These are phyloP conservation scores for Polyporus arcularius DNA, from an alignment of 768 basidiomycete species.

Conservation along the genomic window DNA sequence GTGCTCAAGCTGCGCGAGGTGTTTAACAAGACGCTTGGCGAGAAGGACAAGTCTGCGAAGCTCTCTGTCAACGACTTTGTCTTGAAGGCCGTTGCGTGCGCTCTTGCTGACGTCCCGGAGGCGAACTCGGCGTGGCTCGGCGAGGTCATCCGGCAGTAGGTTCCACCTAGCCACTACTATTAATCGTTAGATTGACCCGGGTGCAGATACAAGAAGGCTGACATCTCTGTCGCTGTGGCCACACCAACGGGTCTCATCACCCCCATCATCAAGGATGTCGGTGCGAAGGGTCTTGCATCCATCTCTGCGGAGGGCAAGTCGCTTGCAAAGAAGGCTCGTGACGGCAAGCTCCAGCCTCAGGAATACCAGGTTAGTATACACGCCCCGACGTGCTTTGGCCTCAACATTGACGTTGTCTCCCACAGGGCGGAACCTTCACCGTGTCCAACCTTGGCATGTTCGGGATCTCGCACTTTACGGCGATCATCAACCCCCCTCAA, in stretches of 20 bases:
- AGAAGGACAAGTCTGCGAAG: conserved; percentile 89
- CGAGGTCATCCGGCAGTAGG: conserved; percentile 92
- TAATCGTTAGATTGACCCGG: conserved; percentile 1
- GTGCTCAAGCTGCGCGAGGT: conserved; percentile 91
- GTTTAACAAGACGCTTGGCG: conserved; percentile 87
- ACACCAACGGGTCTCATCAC: conserved; percentile 96
- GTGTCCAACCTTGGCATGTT: conserved; percentile 99
- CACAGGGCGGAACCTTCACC: conserved; percentile 94
- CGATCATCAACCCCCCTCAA: conserved; percentile 99
- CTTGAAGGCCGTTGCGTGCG: conserved; percentile 91
- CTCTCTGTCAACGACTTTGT: conserved; percentile 98
- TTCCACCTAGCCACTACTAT: conserved; percentile 6
- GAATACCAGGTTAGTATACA: conserved; percentile 82
- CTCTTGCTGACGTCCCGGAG: conserved; percentile 93
- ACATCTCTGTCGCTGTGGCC: conserved; percentile 96
- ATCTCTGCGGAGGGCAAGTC: conserved; percentile 93
- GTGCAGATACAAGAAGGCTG: conserved; percentile 88
- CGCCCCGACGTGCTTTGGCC: not conserved
- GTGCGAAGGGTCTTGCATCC: conserved; percentile 86
- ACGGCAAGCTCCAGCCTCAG: conserved; percentile 90
- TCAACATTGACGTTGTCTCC: not conserved
- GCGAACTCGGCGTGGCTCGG: conserved; percentile 98
- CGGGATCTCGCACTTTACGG: conserved; percentile 93
- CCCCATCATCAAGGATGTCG: conserved; percentile 93
- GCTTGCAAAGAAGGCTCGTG: conserved; percentile 93